Evolutionary conservation across 768 basidiomycete species (phyloP).

Genomic region (Amanita pseudoporphyria): DNA sequence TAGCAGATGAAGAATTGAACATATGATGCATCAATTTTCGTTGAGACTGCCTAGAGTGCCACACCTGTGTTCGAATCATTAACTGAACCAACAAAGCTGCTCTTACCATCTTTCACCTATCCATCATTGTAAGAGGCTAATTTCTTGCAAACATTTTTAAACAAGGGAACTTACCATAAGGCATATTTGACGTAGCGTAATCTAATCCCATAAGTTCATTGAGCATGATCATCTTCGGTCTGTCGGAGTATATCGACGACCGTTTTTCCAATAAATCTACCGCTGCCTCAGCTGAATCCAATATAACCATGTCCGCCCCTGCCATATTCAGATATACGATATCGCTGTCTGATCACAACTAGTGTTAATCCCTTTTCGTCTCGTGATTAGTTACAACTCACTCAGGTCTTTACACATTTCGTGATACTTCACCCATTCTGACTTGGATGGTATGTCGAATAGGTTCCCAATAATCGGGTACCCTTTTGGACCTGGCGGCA

Average conservation of each 20-base stretch:
- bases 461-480: background rate
- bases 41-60: conserved; percentile 17
- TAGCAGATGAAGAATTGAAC: conserved; percentile 9
- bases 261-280: conserved; percentile 15
- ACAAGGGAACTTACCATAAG: conserved; percentile 18
- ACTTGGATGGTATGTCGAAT: background rate
- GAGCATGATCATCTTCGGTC: background rate
- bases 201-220: conserved; percentile 6
- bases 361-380: no score
- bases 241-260: conserved; percentile 13
- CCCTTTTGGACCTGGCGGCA: background rate
- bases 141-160: background rate
- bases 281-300: conserved; percentile 12
- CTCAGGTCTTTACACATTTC: background rate
- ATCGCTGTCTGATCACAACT: background rate
- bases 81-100: background rate
- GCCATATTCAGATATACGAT: background rate
- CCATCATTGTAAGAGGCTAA: background rate
- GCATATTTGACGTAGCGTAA: conserved; percentile 16
- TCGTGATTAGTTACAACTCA: background rate
- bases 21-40: conserved; percentile 18
- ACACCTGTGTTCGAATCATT: background rate
- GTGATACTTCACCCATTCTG: background rate
- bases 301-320: conserved; percentile 3
- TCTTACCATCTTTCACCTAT: background rate